Conservation (phyloP, 1,139 yeast species). For the Pichia sp. region DNA sequence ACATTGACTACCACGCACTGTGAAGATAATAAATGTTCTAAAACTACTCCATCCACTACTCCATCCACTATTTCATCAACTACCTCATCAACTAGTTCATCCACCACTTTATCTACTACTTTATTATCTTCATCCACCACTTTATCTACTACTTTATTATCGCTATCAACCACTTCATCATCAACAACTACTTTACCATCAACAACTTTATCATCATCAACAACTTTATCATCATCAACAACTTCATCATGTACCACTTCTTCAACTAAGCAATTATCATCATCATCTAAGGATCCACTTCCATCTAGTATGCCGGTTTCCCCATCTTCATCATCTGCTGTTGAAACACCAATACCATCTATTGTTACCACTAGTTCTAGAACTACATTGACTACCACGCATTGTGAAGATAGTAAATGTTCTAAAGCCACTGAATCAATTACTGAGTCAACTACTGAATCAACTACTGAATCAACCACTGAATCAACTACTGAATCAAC, state of each 20-base stretch:
- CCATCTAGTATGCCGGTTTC: not conserved
- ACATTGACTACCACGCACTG: not conserved
- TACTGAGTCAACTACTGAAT: not conserved
- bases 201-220: not conserved
- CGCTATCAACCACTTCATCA: no score
- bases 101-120: not conserved
- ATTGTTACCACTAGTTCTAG: not conserved
- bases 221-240: not conserved
- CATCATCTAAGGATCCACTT: no score
- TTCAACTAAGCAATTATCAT: not conserved
- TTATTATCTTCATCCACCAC: no score
- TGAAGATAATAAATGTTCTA: not conserved
- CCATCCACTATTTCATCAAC: not conserved
- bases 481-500: not conserved
- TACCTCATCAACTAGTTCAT: not conserved
- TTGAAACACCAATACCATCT: not conserved
- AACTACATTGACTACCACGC: not conserved
- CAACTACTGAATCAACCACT: not conserved
- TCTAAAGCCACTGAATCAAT: not conserved
- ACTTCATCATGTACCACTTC: slow-evolving; percentile 1
- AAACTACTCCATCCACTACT: not conserved
- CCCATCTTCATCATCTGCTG: not conserved
- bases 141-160: no score
- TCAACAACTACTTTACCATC: not conserved
- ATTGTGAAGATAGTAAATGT: not conserved